These are phyloP conservation scores for Actinomucor elegans DNA, from an alignment of 371 early-diverging fungal genomes.

Conservation along the genomic window DNA sequence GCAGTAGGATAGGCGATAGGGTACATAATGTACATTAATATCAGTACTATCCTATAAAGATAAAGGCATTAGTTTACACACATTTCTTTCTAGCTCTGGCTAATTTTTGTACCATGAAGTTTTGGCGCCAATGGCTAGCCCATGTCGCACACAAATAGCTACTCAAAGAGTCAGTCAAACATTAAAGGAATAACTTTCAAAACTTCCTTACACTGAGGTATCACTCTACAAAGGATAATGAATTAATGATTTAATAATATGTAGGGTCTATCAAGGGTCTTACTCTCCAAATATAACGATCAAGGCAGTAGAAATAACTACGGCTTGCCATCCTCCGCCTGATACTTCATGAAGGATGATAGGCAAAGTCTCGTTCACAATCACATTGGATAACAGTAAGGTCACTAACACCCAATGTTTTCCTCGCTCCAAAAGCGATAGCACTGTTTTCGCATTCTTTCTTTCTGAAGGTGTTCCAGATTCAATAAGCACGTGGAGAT, in stretches of 20 bases:
- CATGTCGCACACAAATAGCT: conserved; percentile 64
- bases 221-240: conserved; percentile 51
- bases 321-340: conserved; percentile 82
- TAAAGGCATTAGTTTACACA: neutral
- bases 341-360: conserved; percentile 81
- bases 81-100: neutral
- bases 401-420: conserved; percentile 88
- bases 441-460: conserved; percentile 67
- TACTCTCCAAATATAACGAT: conserved; percentile 94
- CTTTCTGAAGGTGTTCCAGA: conserved; percentile 69
- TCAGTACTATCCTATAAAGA: conserved; percentile 52
- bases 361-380: conserved; percentile 94
- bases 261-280: conserved; percentile 18
- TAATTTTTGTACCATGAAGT: conserved; percentile 48
- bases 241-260: conserved; percentile 18
- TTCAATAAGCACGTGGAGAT: conserved; percentile 65
- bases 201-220: conserved; percentile 43
- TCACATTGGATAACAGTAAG: conserved; percentile 84
- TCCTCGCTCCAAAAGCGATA: conserved; percentile 67
- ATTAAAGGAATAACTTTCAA: conserved; percentile 39
- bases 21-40: conserved; percentile 71
- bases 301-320: conserved; percentile 82
- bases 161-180: conserved; percentile 27
- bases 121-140: conserved; percentile 79
- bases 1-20: conserved; percentile 85